Base-by-base conservation (phyloP, 805 yeast genomes). In the Saccharomycopsis synnaedendra region DNA sequence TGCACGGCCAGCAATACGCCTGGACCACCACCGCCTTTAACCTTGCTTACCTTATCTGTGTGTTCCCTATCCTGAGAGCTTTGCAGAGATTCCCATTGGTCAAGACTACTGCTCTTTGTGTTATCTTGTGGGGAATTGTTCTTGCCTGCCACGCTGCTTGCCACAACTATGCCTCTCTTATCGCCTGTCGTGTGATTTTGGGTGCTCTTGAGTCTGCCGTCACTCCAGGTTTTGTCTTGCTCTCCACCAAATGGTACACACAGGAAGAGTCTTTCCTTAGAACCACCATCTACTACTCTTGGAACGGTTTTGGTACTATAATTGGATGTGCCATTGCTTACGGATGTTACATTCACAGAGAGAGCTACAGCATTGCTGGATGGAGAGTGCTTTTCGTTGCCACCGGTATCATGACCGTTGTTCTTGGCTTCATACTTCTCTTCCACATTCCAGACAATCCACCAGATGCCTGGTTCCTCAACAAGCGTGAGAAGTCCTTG, bases 21-120 rank as follows among this genome's bases (percentile, higher is more conserved):
- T 75, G 83, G 80, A 62, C 72, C 10, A 76, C 81, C n/a, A 69
- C 81, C 1, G 70, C 76, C 5, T 80, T 79, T 54, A 79, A 78
- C 56, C 59, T 82, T 38, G 89, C 88, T 3, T 83, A 80, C 58
- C 60, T 82, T 43, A 66, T 64, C 5, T 80, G 77, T 56, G 80
- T 76, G 54, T 62, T 73, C 47, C 75, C 79, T 4, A 69, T 74
- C 3, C 60, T 68, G 6, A 57, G 64, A 43, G 44, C 70, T 1
- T 57, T 79, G 30, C 88, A 82, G 59, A 67, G 66, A 46, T 71
- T 77, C 45, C 82, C 81, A 3, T 67, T 82, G 53, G 70, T 78
- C 4, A 76, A 74, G 54, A 62, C 76, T 3, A 66, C 73, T 3
- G 64, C 75, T 6, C 51, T 60, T 1, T 70, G 72, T 50, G 70